Percentiles rank a stretch among this genome's conserved stretches.
phyloP scores from a whole-genome alignment of 176 grass and related monocot genomes.

The Typha latifolia region DNA sequence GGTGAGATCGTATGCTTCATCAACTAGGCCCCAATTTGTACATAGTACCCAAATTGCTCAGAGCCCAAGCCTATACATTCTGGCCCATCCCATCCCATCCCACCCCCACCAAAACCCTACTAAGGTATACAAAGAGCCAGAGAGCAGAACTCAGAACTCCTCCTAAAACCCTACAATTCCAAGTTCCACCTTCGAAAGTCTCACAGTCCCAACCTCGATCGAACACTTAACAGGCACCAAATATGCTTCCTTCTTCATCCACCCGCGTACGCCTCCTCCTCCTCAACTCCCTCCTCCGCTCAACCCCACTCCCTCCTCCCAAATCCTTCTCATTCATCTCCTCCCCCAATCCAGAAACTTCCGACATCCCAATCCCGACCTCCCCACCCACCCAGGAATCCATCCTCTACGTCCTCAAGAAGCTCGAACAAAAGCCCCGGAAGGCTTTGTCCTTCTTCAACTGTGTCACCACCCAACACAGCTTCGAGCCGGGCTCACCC shows the following conservation, averaged over 20 bases:
- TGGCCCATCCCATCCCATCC: no score
- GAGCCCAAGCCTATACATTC: no score
- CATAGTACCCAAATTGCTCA: no score
- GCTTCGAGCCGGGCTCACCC: slow-evolving; percentile 33
- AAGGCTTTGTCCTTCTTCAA: slow-evolving; percentile 62
- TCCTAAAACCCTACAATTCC: slow-evolving; percentile 3
- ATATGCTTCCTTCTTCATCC: neutral
- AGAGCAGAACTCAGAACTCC: no score
- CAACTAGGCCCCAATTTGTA: no score
- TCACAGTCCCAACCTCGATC: slow-evolving; percentile 36
- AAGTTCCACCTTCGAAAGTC: slow-evolving; percentile 5
- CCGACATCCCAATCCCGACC: no score
- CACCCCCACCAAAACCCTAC: no score
- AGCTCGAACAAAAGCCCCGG: slow-evolving; percentile 48
- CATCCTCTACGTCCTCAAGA: slow-evolving; percentile 61
- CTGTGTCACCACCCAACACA: slow-evolving; percentile 17
- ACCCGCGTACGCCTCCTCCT: slow-evolving; percentile 5
- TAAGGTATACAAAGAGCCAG: no score
- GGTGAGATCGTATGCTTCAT: no score
- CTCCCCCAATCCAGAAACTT: neutral
- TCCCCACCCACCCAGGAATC: slow-evolving; percentile 41
- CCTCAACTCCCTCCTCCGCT: neutral
- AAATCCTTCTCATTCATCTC: neutral
- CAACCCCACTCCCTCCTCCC: neutral
- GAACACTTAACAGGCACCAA: no score